Conservation (phyloP, 2,329 filamentous ascomycete species). For the Lasiodiplodia citricola region DNA sequence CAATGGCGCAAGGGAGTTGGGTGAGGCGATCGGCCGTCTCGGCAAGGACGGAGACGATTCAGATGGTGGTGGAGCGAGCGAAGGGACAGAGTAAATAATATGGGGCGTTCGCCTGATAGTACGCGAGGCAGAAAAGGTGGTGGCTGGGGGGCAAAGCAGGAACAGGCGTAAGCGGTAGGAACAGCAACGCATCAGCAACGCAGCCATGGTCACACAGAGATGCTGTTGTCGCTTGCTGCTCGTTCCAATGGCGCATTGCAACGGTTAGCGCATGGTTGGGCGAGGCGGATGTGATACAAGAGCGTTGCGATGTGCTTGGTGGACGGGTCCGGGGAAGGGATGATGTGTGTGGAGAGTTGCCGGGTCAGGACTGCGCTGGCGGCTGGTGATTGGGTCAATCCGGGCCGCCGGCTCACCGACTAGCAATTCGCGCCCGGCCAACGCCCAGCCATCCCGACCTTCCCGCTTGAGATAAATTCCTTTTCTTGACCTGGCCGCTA, state of each 20-base stretch:
- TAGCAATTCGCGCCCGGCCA: neutral
- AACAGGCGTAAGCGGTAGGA: too few relatives aligned
- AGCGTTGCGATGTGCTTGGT: neutral
- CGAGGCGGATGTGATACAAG: neutral
- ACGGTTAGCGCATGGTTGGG: neutral
- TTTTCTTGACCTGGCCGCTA: neutral
- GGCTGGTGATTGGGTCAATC: neutral
- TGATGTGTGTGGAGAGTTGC: neutral
- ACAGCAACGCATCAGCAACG: neutral
- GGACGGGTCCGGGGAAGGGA: neutral
- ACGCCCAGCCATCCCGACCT: conserved; percentile 1
- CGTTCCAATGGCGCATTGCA: neutral
- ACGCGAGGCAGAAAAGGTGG: neutral
- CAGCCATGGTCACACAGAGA: neutral
- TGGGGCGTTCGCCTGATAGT: neutral
- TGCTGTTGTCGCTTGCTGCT: neutral
- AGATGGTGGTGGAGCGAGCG: neutral
- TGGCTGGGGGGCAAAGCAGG: neutral
- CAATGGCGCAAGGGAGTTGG: neutral
- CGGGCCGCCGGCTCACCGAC: neutral
- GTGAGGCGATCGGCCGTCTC: too few relatives aligned
- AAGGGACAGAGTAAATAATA: neutral
- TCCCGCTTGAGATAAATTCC: neutral
- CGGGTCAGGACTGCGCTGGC: neutral
- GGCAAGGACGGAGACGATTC: neutral